Base-by-base conservation (phyloP, 371 early-diverging fungal genomes). In the Actinomortierella wolfii region DNA sequence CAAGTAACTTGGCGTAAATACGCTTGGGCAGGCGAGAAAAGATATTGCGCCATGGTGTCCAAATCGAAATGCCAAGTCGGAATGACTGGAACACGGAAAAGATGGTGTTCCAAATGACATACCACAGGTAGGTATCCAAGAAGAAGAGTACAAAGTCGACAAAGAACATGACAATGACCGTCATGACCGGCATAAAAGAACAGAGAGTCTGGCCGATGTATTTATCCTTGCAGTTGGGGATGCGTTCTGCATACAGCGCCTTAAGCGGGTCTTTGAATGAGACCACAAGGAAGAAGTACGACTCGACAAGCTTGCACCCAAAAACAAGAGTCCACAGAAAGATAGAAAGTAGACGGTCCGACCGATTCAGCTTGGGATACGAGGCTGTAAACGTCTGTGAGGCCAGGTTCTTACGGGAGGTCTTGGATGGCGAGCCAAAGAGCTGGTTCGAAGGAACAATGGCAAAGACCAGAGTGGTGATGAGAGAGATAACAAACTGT, bases 101-200 rank as follows among this genome's bases (percentile, higher is more conserved):
- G 28, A 90, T 68, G 2, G 91, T 88, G 76, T 88, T 92, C 89
- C 90, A 92, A 51, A 93, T 89, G 44, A 93, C 91, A 67, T 93
- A 95, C 95, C 96, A 95, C 43, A 95, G 81, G 65, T 94, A 95
- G 0, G 95, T 93, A 58, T 94, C 95, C 69, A 94, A 76, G 78
- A 94, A 94, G 77, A 91, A 94, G 24, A 95, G 82, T 8, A 89
- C 80, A 42, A 93, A 61, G 55, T 92, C 88, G 60, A 92, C 84
- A 51, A 92, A 68, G 71, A 92, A 85, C 91, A 95, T 89, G 53
- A 92, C 82, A 1, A 82, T 71, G 25, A 95, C 82, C 0, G 93
- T 90, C 48, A 94, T 83, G 45, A 78, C 75, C 50, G 89, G 87
- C 85, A 92, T 90, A 56, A 89, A 79, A 14, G 73, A 64, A 76